phyloP scores from a whole-genome alignment of 331 rosid genomes.

The Pyracantha coccinea region DNA sequence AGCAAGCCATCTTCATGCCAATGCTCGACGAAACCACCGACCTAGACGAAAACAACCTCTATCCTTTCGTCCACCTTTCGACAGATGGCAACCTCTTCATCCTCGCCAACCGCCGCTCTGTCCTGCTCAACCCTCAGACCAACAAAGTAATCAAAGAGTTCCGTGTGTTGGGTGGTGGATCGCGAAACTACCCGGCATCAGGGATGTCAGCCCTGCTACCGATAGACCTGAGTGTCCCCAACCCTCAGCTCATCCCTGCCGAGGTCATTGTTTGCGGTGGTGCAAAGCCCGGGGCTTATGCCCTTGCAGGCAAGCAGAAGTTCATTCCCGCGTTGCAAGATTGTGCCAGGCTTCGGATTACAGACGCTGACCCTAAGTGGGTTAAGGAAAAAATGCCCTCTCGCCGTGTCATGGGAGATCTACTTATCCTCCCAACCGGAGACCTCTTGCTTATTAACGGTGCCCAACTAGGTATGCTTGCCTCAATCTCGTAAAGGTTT shows the following conservation, averaged over 20 bases:
- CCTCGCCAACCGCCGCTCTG: conserved; percentile 71
- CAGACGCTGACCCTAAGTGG: conserved; percentile 45
- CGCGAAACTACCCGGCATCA: conserved; percentile 83
- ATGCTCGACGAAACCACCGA: conserved; percentile 68
- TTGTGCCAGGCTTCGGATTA: conserved; percentile 45
- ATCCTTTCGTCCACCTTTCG: conserved; percentile 61
- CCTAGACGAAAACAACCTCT: conserved; percentile 82
- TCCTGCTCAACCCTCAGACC: conserved; percentile 41
- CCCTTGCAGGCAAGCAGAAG: conserved; percentile 14
- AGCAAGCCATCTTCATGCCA: conserved; percentile 18
- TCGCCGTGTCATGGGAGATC: conserved; percentile 66
- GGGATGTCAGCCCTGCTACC: conserved; percentile 80
- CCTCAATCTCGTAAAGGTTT: too few species aligned
- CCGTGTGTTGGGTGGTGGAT: conserved; percentile 51
- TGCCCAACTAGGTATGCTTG: conserved; percentile 36
- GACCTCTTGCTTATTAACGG: conserved; percentile 73
- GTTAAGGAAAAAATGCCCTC: conserved; percentile 62
- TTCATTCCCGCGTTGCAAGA: conserved; percentile 46
- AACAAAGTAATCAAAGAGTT: conserved; percentile 36
- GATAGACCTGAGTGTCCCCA: conserved; percentile 28
- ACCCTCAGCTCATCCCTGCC: not conserved
- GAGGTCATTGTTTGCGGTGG: conserved; percentile 89
- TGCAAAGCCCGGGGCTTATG: conserved; percentile 37
- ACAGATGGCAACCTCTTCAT: conserved; percentile 66
- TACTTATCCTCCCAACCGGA: conserved; percentile 54